phyloP scores from a whole-genome alignment of 306 rosid genomes.

The Sechiopsis laciniata region DNA sequence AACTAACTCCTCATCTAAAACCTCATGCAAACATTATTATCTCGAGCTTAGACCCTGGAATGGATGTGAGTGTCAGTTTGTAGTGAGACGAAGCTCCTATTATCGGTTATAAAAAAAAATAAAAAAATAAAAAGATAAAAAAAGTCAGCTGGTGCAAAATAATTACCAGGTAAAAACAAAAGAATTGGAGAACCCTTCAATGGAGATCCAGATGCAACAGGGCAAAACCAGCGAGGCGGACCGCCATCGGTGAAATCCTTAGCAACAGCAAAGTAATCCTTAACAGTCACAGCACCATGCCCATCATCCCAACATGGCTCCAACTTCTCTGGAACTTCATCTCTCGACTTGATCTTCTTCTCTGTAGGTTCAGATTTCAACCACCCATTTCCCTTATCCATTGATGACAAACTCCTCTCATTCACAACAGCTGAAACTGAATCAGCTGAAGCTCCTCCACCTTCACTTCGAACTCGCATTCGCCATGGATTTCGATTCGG shows the following conservation, averaged over 20 bases:
- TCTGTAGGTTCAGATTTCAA: constrained; percentile 25
- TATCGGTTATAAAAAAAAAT: too few species aligned
- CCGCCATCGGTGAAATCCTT: constrained; percentile 65
- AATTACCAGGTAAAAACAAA: constrained; percentile 71
- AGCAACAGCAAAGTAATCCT: constrained; percentile 56
- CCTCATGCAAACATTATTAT: too few species aligned
- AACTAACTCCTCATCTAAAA: too few species aligned
- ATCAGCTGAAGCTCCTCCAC: constrained; percentile 2
- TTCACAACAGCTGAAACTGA: constrained; percentile 18
- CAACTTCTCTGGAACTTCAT: constrained; percentile 31
- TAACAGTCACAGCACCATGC: constrained; percentile 61
- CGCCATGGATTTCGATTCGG: constrained; percentile 23
- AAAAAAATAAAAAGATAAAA: too few species aligned
- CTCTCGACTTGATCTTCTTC: constrained; percentile 17
- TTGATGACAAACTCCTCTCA: constrained; percentile 28
- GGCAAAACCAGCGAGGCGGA: constrained; percentile 93
- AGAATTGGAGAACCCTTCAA: constrained; percentile 58
- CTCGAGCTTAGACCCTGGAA: too few species aligned
- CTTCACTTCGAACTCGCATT: constrained; percentile 34
- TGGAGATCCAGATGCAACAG: constrained; percentile 45
- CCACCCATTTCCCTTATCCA: constrained; percentile 32
- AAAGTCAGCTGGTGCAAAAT: constrained; percentile 8
- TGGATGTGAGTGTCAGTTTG: too few species aligned
- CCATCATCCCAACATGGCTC: constrained; percentile 79
- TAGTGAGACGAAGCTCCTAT: too few species aligned